Base-by-base conservation (phyloP, 2,329 filamentous ascomycete genomes). In the Pestalotiopsis sp. region DNA sequence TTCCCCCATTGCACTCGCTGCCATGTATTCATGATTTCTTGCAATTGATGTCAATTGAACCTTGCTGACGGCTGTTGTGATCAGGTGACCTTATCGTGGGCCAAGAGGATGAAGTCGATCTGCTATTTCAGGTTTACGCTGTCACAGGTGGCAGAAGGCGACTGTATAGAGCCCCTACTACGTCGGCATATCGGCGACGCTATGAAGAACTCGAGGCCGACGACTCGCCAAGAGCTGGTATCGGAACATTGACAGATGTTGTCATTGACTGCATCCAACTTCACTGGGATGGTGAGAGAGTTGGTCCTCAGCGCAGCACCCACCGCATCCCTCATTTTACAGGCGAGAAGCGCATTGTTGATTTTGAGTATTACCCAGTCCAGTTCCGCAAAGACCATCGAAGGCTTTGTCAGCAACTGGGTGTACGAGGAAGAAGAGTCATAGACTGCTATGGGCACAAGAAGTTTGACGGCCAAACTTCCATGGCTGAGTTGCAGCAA, bases 331-430 rank as follows among this genome's bases (percentile, higher is more conserved):
- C 5, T 45, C 52, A 65, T 59, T 68, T 45, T 38, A 66, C 63
- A 4, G 67, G 67, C n/a, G 39, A 68, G 56, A 68, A 66, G 56
- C 45, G 41, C 3, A 62, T 68, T 23, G 66, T 36, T 7, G 67
- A 68, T 11, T 20, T 68, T 11, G 38, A 49, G 20, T 49, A 52
- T n/a, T 68, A 66, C 27, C 67, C 67, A 23, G n/a, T 66, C 20
- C 63, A 41, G 14, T 68, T 68, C 36, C 56, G 38, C n/a, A 23
- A 62, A 20, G 17, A 66, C 6, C 5, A 17, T 2, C 27, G 61
- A 60, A 64, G 49, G 13, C 17, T 66, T 6, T 6, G n/a, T 17
- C 25, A 49, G 62, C 23, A 36, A 27, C 25, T 68, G 14, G 17
- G 12, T 2, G 14, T 25, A 9, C 25, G 67, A 49, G 67, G 67